Evolutionary conservation across 1,284 basidiomycete species (phyloP).

Genomic region (Uromyces viciae-fabae): DNA sequence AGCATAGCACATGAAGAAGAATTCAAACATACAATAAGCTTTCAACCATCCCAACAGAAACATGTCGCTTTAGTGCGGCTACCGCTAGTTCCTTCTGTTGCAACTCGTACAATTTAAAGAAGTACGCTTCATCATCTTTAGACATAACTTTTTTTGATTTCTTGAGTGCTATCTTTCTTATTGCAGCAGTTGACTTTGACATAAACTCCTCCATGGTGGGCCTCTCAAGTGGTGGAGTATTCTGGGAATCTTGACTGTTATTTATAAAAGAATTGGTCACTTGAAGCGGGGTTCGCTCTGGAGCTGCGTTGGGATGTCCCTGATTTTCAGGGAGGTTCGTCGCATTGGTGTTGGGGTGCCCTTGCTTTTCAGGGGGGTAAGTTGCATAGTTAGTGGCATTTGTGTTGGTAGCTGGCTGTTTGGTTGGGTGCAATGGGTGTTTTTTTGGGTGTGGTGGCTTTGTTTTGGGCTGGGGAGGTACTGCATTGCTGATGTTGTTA

Average conservation of each 20-base stretch:
- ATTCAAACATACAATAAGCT: not conserved
- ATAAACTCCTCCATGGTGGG: not conserved
- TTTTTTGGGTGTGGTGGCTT: too few species aligned
- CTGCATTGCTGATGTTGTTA: not conserved
- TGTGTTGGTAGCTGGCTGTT: too few species aligned
- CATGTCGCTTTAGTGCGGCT: not conserved
- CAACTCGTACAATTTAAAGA: not conserved
- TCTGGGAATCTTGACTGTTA: not conserved
- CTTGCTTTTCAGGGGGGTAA: too few species aligned
- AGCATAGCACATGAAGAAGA: too few species aligned
- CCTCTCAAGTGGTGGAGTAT: not conserved
- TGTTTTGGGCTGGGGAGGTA: not conserved
- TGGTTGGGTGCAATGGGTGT: too few species aligned
- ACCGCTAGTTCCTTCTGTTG: not conserved
- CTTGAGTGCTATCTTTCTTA: not conserved
- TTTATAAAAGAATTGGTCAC: not conserved
- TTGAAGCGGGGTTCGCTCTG: too few species aligned
- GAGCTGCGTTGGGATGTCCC: too few species aligned
- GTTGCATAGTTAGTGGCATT: too few species aligned
- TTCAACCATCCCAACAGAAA: conserved; percentile 2
- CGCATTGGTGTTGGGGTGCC: too few species aligned
- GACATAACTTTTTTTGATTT: conserved; percentile 17
- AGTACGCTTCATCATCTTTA: not conserved
- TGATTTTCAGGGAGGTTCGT: too few species aligned
- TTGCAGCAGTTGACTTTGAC: not conserved